A percentile compares a stretch with the other conserved stretches of the same genome.
Conservation (phyloP, 78 protist species). For the Chrysochromulina parva region DNA sequence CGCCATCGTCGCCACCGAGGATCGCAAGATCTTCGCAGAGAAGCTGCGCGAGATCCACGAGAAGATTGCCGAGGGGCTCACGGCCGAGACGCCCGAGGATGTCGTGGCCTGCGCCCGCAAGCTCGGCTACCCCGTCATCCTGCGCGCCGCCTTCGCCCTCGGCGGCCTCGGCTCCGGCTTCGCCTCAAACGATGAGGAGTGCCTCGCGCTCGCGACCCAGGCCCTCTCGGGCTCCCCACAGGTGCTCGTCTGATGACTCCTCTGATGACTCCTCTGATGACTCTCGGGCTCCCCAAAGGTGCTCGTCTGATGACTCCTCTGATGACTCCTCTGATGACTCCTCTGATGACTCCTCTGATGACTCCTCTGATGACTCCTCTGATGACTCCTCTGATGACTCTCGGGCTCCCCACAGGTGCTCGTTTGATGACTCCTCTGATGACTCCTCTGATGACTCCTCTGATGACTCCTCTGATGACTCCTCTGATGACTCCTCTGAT, state of each 20-base stretch:
- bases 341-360: too few species aligned
- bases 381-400: constrained; percentile 4
- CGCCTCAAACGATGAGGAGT: constrained; percentile 75
- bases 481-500: too few species aligned
- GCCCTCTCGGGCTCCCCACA: constrained; percentile 76
- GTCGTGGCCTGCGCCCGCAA: constrained; percentile 63
- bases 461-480: too few species aligned
- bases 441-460: too few species aligned
- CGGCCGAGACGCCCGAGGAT: constrained; percentile 80
- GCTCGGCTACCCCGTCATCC: constrained; percentile 84
- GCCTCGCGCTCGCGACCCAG: constrained; percentile 46
- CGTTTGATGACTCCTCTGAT: background rate
- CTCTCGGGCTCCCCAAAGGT: too few species aligned
- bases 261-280: background rate
- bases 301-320: too few species aligned
- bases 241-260: constrained; percentile 61
- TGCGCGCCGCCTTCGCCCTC: constrained; percentile 93
- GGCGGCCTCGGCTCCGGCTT: constrained; percentile 98
- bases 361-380: background rate
- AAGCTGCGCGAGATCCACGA: constrained; percentile 80
- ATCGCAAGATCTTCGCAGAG: constrained; percentile 87
- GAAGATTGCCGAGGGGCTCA: constrained; percentile 78
- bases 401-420: constrained; percentile 75
- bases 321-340: too few species aligned
- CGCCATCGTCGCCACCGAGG: constrained; percentile 91